A percentile compares a stretch with the other conserved stretches of the same genome.
These are phyloP conservation scores for Pinus albicaulis DNA, from an alignment of 75 land plant species.

Conservation along the genomic window DNA sequence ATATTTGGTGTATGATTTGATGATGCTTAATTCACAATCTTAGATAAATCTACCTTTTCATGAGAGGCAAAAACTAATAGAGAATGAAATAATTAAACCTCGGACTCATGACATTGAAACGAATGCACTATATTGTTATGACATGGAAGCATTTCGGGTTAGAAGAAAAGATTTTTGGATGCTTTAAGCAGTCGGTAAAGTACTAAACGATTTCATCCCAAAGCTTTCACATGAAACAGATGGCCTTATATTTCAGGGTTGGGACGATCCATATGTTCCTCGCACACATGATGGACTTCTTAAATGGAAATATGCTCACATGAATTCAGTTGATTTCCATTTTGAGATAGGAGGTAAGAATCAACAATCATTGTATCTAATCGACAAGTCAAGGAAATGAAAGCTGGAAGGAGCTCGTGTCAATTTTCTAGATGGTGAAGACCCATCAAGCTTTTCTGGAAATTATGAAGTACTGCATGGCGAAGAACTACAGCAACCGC, in stretches of 20 bases:
- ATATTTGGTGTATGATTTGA: constrained; percentile 90
- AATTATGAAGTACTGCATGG: too few species aligned
- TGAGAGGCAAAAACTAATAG: constrained; percentile 86
- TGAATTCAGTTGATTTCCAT: constrained; percentile 98
- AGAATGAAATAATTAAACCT: constrained; percentile 80
- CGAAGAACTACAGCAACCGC: too few species aligned
- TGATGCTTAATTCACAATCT: constrained; percentile 64
- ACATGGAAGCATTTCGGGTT: constrained; percentile 79
- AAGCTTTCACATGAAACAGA: constrained; percentile 86
- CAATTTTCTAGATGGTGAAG: too few species aligned
- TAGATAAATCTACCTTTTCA: constrained; percentile 69
- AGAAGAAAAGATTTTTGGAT: constrained; percentile 89
- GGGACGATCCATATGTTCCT: constrained; percentile 96
- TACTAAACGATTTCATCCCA: constrained; percentile 80
- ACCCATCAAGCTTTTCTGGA: too few species aligned
- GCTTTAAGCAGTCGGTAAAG: constrained; percentile 70
- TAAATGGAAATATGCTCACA: constrained; percentile 93
- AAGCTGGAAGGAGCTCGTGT: too few species aligned
- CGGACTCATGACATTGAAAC: constrained; percentile 51
- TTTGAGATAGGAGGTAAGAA: too few species aligned
- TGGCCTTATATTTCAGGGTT: constrained; percentile 99
- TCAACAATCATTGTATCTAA: too few species aligned
- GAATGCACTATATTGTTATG: constrained; percentile 63
- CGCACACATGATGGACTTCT: constrained; percentile 92
- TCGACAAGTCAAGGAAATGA: too few species aligned